Evolutionary conservation across 1,139 yeast genomes (phyloP), one percentile per base, ranked within the genome.

Genomic region (Kodamaea ohmeri): DNA sequence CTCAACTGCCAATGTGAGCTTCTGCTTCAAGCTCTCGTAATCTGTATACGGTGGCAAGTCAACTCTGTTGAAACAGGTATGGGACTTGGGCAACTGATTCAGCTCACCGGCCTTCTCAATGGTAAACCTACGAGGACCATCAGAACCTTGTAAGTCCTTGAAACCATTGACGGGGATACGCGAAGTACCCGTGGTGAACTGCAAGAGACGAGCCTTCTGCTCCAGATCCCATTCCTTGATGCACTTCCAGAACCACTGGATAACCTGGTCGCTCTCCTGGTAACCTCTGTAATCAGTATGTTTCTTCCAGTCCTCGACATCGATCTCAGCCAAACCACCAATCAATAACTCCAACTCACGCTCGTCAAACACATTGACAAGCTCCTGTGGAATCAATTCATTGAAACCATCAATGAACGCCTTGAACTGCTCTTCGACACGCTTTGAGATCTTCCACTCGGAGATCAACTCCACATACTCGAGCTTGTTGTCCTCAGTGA

Each of bases 121-220:
- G 6, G 98, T 92, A 61, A 94, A 94, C 58, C 97, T 79, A 72
- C 98, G 85, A 38, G 98, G 98, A 42, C 98, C 98, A 66, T 92
- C 98, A 15, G 96, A 85, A 47, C 98, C 99, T 67, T 92, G 98
- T 52, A 92, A 73, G 65, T 92, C 99, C 64, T 92, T 92, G 72
- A 92, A 92, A 29, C 99, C 99, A 63, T 92, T 92, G 49, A 92
- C 98, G 2, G 99, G 99, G 43, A 94, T 90, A 69, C 99, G 85
- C 17, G 97, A 88, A 2, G 98, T 92, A 72, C 99, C 99, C 1
- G 99, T 92, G 14, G 97, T 90, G 59, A 92, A 92, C 65, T 94
- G 98, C 54, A 92, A 71, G 56, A 92, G 72, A 63, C 98, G 80
- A 2, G 97, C 96, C 64, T 90, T 86, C 62, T 90, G 97, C 65